A percentile compares a stretch with the other conserved stretches of the same genome.
Evolutionary conservation across 2,329 filamentous ascomycete genomes (phyloP).

Genomic region (Cladosporium sp.): DNA sequence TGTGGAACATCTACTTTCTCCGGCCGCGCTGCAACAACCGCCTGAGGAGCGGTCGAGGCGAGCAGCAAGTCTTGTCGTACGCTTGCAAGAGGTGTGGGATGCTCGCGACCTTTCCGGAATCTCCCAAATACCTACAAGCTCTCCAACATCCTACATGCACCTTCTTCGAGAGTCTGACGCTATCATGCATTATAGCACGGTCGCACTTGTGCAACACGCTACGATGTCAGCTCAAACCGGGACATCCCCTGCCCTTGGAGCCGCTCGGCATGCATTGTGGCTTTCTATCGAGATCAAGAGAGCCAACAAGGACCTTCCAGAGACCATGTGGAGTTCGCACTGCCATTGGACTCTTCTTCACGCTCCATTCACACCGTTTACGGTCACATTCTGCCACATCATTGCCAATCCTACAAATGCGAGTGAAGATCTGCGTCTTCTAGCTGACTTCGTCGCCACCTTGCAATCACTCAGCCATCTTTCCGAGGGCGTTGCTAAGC

Average conservation of each 20-base stretch:
- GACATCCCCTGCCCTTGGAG: constrained; percentile 25
- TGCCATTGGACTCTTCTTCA: constrained; percentile 46
- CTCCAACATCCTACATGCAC: neutral
- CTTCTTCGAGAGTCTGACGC: constrained; percentile 18
- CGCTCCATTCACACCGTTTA: constrained; percentile 62
- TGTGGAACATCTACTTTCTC: constrained; percentile 12
- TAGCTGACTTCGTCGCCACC: constrained; percentile 29
- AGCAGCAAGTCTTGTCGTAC: constrained; percentile 14
- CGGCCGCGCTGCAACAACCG: constrained; percentile 21
- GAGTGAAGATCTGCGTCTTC: constrained; percentile 26
- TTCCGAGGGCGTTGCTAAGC: constrained; percentile 28
- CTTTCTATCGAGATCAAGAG: constrained; percentile 19
- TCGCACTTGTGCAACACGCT: constrained; percentile 24
- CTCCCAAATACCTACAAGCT: neutral
- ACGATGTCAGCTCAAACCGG: constrained; percentile 20
- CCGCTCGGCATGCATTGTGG: constrained; percentile 22
- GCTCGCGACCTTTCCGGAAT: neutral
- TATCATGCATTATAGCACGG: constrained; percentile 25
- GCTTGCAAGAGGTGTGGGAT: constrained; percentile 19
- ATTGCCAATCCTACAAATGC: constrained; percentile 23
- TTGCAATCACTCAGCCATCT: constrained; percentile 27
- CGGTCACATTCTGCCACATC: constrained; percentile 54
- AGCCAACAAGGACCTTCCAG: constrained; percentile 10
- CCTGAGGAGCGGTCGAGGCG: constrained; percentile 20
- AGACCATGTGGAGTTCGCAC: constrained; percentile 23